Evolutionary conservation across 148 eudicot species (phyloP), one percentile per base, ranked within the genome.

Genomic region (Polygonum aviculare): DNA sequence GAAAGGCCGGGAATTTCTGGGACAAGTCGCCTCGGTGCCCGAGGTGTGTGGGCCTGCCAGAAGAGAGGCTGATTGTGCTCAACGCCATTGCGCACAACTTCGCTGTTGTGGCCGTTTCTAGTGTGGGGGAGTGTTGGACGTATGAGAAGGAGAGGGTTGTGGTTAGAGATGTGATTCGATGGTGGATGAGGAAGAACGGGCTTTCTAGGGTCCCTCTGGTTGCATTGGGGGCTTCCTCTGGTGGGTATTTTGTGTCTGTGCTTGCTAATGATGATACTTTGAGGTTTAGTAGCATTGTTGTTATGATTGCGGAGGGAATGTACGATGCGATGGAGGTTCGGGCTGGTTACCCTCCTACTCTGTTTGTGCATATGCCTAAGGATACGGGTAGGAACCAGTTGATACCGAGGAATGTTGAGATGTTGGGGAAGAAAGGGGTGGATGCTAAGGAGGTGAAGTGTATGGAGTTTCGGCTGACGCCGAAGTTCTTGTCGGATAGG

Each of bases 341-440:
- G 3, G 72, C 83, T 47, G 80, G 84, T 72, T 94, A 94, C 74
- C 98, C 98, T 44, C 86, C 98, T 36, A 92, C 91, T n/a, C 91
- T 92, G 31, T 94, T 94, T 77, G 98, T 94, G 69, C 98, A 92
- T 80, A 94, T 94, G 98, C 97, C 97, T 2, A 94, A 92, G 84
- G 98, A 94, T 84, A 75, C 82, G 72, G 54, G 1, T 33, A 85
- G 97, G 80, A 85, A 75, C 45, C 70, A 18, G 75, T 82, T 65
- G 65, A 84, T 92, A 62, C 84, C 80, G 31, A 79, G 75, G 55
- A 81, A 86, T 67, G 15, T 89, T 16, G 69, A 80, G 78, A 54
- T 78, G 60, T 80, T 94, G 75, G 89, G 50, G 77, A 79, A 82
- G 71, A 84, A 82, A 77, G 92, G 93, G 39, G 75, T 94, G 65